These are phyloP conservation scores for Canavalia gladiata DNA, from an alignment of 306 rosid genomes.

Conservation along the genomic window DNA sequence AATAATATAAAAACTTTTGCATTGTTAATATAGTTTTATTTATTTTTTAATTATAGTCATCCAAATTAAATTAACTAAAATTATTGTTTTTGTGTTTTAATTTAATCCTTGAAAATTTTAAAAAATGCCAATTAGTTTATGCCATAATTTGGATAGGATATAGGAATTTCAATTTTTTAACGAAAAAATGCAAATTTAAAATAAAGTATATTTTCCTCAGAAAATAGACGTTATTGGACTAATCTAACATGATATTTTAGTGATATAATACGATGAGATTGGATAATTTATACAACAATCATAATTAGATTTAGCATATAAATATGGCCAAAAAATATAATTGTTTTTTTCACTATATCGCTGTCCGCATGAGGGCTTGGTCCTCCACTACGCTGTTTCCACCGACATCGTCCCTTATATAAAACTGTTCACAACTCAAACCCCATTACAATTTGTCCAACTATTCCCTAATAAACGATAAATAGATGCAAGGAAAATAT, in stretches of 20 bases:
- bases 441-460: neutral
- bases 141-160: neutral
- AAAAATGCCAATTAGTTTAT: neutral
- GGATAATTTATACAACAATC: neutral
- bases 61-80: too few relatives aligned
- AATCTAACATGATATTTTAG: neutral
- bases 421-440: neutral
- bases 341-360: neutral
- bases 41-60: too few relatives aligned
- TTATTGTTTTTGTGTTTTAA: neutral
- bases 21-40: too few relatives aligned
- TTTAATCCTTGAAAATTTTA: neutral
- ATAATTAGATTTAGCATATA: neutral
- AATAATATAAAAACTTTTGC: too few relatives aligned
- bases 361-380: constrained; percentile 5
- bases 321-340: neutral
- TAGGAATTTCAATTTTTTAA: neutral
- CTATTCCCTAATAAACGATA: neutral
- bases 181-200: neutral
- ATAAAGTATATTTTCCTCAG: neutral
- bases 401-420: constrained; percentile 17
- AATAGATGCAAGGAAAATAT: neutral
- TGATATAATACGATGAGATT: neutral
- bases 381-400: neutral
- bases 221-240: too few relatives aligned